Conservation (phyloP, 805 yeast species). For the Groenewaldozyma tartarivorans region DNA sequence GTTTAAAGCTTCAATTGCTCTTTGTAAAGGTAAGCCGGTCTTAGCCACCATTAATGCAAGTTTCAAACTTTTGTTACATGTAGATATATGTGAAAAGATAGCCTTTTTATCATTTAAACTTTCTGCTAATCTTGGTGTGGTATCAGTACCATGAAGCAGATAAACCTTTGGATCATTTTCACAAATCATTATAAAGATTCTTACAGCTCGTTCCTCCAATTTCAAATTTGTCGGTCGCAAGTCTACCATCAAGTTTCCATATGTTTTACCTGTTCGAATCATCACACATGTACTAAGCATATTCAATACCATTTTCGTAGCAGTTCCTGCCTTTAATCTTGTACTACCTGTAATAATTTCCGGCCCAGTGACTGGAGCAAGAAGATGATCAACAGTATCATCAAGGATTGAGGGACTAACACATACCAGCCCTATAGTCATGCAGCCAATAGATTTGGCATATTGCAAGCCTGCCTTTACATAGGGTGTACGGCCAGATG, state of each 20-base stretch:
- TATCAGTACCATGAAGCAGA: background rate
- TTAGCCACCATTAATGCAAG: slow-evolving; percentile 17
- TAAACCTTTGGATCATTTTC: slow-evolving; percentile 4
- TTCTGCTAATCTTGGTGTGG: slow-evolving; percentile 1
- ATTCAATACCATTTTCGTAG: slow-evolving; percentile 21
- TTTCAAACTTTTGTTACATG: slow-evolving; percentile 15
- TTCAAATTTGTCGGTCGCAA: slow-evolving; percentile 18
- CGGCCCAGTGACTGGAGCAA: slow-evolving; percentile 19
- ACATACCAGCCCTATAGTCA: slow-evolving; percentile 19
- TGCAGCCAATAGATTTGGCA: slow-evolving; percentile 18
- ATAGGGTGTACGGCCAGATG: slow-evolving; percentile 25
- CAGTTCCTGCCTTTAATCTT: slow-evolving; percentile 22
- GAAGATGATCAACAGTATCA: slow-evolving; percentile 11
- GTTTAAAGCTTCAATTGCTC: slow-evolving; percentile 8
- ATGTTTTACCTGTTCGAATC: slow-evolving; percentile 20
- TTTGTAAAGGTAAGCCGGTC: slow-evolving; percentile 12
- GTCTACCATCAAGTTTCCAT: slow-evolving; percentile 22
- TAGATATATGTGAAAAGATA: slow-evolving; percentile 10
- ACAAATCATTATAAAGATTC: slow-evolving; percentile 15
- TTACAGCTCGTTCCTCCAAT: slow-evolving; percentile 15
- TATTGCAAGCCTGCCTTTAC: slow-evolving; percentile 19
- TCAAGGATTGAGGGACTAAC: slow-evolving; percentile 13
- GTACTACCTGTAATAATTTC: slow-evolving; percentile 22
- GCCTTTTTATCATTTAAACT: background rate
- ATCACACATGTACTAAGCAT: slow-evolving; percentile 20